Evolutionary conservation across 495 filamentous ascomycete genomes (phyloP), one percentile per base, ranked within the genome.

Genomic region (Penicillium fimorum): DNA sequence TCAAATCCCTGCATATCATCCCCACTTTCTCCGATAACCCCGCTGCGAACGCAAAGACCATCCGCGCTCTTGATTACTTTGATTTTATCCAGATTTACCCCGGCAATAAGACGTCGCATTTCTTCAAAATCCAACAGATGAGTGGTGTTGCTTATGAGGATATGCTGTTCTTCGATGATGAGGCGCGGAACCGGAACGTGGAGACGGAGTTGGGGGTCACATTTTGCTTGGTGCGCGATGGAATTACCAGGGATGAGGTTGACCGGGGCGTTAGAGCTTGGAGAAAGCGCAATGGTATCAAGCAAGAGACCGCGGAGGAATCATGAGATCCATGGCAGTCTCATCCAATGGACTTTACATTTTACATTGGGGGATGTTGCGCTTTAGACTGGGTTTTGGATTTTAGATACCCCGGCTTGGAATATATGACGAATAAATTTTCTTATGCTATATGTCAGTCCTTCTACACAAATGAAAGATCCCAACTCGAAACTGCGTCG

Each of bases 141-240:
- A 89, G 85, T 24, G 83, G 84, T 45, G 52, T 81, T 11, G 61
- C 57, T 10, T 96, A 85, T 64, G 79, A 84, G 42, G 89, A 97
- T 44, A 96, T 97, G 90, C 65, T 98, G 56, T 98, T 98, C 63
- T 98, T 97, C 64, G 93, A 98, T 62, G 93, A 98, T 59, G 93
- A 98, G 81, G 72, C 79, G 44, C 76, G 93, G 56, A 98, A 98
- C 69, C 74, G 79, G 37, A 90, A 96, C 70, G 93, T 96, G 0
- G 89, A 93, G 75, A 85, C 78, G 49, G 72, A 80, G 56, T 59
- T 96, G 49, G 92, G 92, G 2, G 89, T 97, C 25, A 87, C 86
- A 7, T 95, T 96, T 78, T 84, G 82, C 65, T 66, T 95, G 59
- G 88, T 98, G 5, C 68, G 83, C 55, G 85, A 91, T 68, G 94